These are phyloP conservation scores for Beta macrorhiza DNA, from an alignment of 179 eudicot species.

Conservation along the genomic window DNA sequence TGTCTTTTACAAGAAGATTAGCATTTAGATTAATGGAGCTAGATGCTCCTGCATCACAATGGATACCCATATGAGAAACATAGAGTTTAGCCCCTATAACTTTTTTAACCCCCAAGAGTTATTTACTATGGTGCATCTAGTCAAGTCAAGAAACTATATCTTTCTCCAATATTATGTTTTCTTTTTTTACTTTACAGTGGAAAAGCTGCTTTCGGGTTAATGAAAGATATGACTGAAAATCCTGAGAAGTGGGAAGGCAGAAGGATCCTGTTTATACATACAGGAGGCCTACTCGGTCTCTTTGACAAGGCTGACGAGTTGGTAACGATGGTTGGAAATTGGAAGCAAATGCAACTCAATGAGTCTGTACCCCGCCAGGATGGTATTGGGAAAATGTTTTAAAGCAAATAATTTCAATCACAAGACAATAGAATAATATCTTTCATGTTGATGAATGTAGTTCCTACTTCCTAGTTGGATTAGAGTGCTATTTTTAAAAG, in stretches of 20 bases:
- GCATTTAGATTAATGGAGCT: too few species aligned
- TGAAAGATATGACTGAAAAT: constrained; percentile 75
- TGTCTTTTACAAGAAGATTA: too few species aligned
- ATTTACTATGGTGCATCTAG: neutral
- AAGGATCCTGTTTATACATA: constrained; percentile 85
- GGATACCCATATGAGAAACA: too few species aligned
- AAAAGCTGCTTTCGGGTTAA: constrained; percentile 77
- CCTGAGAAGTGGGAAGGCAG: constrained; percentile 85
- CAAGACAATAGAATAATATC: neutral
- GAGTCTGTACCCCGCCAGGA: constrained; percentile 70
- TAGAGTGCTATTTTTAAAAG: too few species aligned
- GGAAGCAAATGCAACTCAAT: constrained; percentile 71
- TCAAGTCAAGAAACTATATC: neutral
- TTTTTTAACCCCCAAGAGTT: too few species aligned
- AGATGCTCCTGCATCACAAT: too few species aligned
- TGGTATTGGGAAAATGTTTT: constrained; percentile 89
- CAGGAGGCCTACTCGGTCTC: constrained; percentile 90
- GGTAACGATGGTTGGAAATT: constrained; percentile 51
- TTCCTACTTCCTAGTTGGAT: too few species aligned
- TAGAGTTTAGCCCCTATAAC: too few species aligned
- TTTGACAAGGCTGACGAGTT: constrained; percentile 75
- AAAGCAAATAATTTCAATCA: constrained; percentile 6
- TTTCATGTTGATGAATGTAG: too few species aligned
- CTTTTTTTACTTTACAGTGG: constrained; percentile 47
- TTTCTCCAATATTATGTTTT: neutral